Conservation (phyloP, 1,284 basidiomycete species). For the Cryptococcus sp. region DNA sequence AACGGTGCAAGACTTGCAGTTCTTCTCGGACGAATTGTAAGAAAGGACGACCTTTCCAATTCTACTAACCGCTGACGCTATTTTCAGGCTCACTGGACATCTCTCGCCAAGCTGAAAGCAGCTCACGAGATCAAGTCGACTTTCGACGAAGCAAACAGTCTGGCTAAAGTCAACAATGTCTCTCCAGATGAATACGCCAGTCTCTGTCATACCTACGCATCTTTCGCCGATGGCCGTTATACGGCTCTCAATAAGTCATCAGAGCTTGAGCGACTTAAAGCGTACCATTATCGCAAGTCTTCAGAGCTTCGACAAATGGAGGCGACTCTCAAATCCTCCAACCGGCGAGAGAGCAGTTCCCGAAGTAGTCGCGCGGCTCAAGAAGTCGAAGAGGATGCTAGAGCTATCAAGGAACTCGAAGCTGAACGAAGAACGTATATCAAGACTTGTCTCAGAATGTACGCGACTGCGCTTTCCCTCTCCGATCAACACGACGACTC, state of each 20-base stretch:
- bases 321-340: conserved; percentile 22
- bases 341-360: conserved; percentile 53
- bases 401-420: conserved; percentile 63
- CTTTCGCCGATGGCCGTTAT: conserved; percentile 86
- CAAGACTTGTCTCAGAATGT: conserved; percentile 75
- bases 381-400: conserved; percentile 60
- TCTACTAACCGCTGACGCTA: background rate
- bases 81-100: conserved; percentile 80
- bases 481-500: conserved; percentile 76
- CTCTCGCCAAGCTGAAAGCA: conserved; percentile 79
- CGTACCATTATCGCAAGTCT: conserved; percentile 71
- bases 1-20: conserved; percentile 19
- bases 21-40: conserved; percentile 60
- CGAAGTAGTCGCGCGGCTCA: conserved; percentile 48
- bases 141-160: conserved; percentile 56
- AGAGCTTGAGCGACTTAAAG: conserved; percentile 68
- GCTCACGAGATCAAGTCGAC: conserved; percentile 73
- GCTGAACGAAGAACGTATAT: conserved; percentile 67
- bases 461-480: conserved; percentile 68
- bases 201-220: conserved; percentile 81
- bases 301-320: conserved; percentile 35
- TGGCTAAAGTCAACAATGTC: conserved; percentile 14
- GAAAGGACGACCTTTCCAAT: conserved; percentile 23
- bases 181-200: conserved; percentile 56
- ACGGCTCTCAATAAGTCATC: conserved; percentile 68